Percentiles rank a stretch among this genome's conserved stretches.
These are phyloP conservation scores for Escovopsis sp. DNA, from an alignment of 2,329 filamentous ascomycete species.

Conservation along the genomic window DNA sequence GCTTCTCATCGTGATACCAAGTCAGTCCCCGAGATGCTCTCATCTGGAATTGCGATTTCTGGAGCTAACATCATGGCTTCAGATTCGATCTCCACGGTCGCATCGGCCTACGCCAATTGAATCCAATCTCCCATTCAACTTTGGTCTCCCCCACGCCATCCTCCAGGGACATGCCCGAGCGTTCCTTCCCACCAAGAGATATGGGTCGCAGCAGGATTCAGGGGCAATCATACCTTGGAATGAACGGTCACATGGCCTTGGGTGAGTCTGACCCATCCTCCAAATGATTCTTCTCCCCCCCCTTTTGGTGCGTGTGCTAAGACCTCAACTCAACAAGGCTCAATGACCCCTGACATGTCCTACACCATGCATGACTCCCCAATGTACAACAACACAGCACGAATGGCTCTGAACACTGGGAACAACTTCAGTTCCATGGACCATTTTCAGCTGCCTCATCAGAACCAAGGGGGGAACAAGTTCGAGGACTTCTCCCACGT, in stretches of 20 bases:
- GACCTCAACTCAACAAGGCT: slow-evolving; percentile 8
- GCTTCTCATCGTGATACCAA: slow-evolving; percentile 12
- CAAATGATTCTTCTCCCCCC: slow-evolving; percentile 4
- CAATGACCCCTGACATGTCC: slow-evolving; percentile 15
- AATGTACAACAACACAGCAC: slow-evolving; percentile 17
- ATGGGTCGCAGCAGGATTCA: slow-evolving; percentile 9
- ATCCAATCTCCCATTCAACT: slow-evolving; percentile 24
- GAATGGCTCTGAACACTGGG: slow-evolving; percentile 13
- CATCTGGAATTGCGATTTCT: neutral
- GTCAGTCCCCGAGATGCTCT: slow-evolving; percentile 6
- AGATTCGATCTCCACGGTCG: slow-evolving; percentile 20
- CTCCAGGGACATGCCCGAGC: slow-evolving; percentile 14
- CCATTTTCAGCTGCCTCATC: slow-evolving; percentile 12
- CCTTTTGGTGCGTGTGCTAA: slow-evolving; percentile 2
- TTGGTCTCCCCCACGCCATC: slow-evolving; percentile 21
- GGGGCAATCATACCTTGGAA: slow-evolving; percentile 4
- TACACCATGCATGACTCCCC: slow-evolving; percentile 17
- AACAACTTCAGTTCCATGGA: slow-evolving; percentile 14
- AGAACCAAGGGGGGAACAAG: slow-evolving; percentile 13
- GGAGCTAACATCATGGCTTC: neutral
- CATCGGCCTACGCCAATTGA: slow-evolving; percentile 21
- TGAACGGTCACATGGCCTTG: slow-evolving; percentile 5
- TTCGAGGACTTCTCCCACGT: slow-evolving; percentile 13
- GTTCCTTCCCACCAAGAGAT: slow-evolving; percentile 13
- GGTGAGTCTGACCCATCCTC: slow-evolving; percentile 1